Evolutionary conservation across 2,329 filamentous ascomycete genomes (phyloP).

Genomic region (Sphaerulina populicola): DNA sequence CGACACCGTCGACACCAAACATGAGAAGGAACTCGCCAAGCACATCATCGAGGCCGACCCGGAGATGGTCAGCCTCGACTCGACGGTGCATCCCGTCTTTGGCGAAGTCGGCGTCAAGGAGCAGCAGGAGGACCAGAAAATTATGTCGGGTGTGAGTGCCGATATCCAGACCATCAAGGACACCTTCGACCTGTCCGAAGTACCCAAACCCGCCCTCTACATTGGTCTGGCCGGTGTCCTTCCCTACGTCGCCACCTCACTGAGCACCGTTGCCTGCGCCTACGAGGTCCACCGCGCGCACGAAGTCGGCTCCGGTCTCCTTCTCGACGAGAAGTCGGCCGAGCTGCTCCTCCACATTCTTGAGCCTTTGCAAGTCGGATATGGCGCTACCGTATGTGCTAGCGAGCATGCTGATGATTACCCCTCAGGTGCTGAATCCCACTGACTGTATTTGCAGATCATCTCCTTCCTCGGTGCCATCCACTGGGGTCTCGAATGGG

Average conservation of each 20-base stretch:
- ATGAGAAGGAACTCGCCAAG: slow-evolving; percentile 48
- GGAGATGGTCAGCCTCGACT: slow-evolving; percentile 52
- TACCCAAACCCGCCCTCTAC: slow-evolving; percentile 43
- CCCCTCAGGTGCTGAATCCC: neutral
- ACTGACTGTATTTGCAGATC: slow-evolving; percentile 47
- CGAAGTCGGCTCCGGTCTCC: slow-evolving; percentile 51
- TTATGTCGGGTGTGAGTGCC: slow-evolving; percentile 40
- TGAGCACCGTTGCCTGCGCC: slow-evolving; percentile 71
- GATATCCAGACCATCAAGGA: slow-evolving; percentile 41
- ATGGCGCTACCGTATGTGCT: slow-evolving; percentile 66
- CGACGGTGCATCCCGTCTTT: slow-evolving; percentile 39
- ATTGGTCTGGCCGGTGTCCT: slow-evolving; percentile 46
- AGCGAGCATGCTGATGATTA: too few relatives aligned
- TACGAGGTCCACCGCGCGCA: slow-evolving; percentile 70
- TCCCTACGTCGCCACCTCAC: slow-evolving; percentile 69
- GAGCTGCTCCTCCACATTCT: slow-evolving; percentile 63
- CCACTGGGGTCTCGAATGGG: slow-evolving; percentile 88
- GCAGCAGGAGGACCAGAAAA: slow-evolving; percentile 30
- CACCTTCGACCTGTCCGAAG: slow-evolving; percentile 41
- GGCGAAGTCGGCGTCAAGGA: slow-evolving; percentile 32
- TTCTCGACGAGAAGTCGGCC: slow-evolving; percentile 64
- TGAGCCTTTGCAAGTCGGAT: slow-evolving; percentile 83
- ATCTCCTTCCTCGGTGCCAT: slow-evolving; percentile 90
- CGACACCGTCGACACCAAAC: slow-evolving; percentile 48
- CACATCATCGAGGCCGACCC: slow-evolving; percentile 53